These are phyloP conservation scores for Penicillium sp. DNA, from an alignment of 2,329 filamentous ascomycete genomes.

Conservation along the genomic window DNA sequence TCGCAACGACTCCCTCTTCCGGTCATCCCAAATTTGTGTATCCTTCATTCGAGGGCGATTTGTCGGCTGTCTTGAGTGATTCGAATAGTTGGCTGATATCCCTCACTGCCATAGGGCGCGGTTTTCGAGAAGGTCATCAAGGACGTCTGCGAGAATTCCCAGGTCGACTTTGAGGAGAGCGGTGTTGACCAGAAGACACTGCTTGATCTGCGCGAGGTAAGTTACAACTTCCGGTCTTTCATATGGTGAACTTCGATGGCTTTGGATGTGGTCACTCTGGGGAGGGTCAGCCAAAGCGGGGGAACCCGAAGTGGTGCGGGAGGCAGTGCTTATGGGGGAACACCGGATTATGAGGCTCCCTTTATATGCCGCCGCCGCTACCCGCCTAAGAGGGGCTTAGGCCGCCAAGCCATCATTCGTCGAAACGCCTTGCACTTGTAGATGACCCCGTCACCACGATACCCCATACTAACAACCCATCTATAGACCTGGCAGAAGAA, in stretches of 20 bases:
- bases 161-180: slow-evolving; percentile 95
- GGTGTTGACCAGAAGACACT: slow-evolving; percentile 88
- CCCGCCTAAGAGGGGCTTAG: slow-evolving; percentile 35
- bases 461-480: slow-evolving; percentile 12
- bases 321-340: slow-evolving; percentile 47
- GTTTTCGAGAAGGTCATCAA: slow-evolving; percentile 93
- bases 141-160: slow-evolving; percentile 87
- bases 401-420: slow-evolving; percentile 33
- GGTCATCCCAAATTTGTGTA: background rate
- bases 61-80: too few relatives aligned
- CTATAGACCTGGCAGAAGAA: slow-evolving; percentile 90
- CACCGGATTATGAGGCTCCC: slow-evolving; percentile 47
- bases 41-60: background rate
- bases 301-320: slow-evolving; percentile 41
- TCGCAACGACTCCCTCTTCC: slow-evolving; percentile 32
- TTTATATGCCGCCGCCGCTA: slow-evolving; percentile 48
- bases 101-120: slow-evolving; percentile 60
- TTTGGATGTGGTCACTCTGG: slow-evolving; percentile 26
- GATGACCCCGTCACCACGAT: slow-evolving; percentile 4
- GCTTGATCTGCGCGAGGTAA: slow-evolving; percentile 85
- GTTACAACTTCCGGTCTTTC: slow-evolving; percentile 44
- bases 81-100: slow-evolving; percentile 34
- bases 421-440: slow-evolving; percentile 19
- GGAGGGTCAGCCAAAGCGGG: slow-evolving; percentile 49
- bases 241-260: slow-evolving; percentile 16